Percentiles rank a stretch among this genome's conserved stretches.
These are phyloP conservation scores for Trichoderma parareesei DNA, from an alignment of 495 filamentous ascomycete genomes.

Conservation along the genomic window DNA sequence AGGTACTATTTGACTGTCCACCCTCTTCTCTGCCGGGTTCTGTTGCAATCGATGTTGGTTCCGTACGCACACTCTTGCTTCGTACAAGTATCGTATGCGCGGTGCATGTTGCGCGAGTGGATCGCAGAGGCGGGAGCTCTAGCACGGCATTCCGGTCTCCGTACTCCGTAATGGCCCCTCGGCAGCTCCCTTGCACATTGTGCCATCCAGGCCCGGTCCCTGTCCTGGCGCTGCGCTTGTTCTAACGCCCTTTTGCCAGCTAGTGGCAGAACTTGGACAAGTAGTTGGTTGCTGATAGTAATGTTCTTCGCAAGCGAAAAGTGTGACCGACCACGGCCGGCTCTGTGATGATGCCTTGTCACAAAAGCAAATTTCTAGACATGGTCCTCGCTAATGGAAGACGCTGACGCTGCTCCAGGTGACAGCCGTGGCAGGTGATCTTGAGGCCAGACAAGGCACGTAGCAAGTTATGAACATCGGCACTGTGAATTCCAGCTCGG, in stretches of 20 bases:
- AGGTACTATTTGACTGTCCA: background rate
- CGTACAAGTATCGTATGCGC: background rate
- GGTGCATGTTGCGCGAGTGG: background rate
- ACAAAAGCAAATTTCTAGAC: background rate
- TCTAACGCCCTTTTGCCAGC: background rate
- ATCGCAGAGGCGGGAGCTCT: background rate
- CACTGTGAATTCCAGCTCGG: background rate
- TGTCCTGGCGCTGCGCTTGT: constrained; percentile 4
- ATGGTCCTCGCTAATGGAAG: no score
- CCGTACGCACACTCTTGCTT: background rate
- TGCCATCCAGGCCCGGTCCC: background rate
- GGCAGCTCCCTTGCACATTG: constrained; percentile 6
- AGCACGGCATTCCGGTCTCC: constrained; percentile 6
- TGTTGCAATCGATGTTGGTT: background rate
- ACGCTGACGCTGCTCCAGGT: no score
- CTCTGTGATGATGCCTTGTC: background rate
- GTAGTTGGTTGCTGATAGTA: no score
- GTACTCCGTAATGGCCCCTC: constrained; percentile 2
- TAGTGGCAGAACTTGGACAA: background rate
- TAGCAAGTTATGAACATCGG: background rate
- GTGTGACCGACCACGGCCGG: constrained; percentile 1
- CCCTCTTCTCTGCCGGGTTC: background rate
- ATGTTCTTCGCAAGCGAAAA: background rate
- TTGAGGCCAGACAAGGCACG: no score
- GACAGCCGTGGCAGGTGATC: no score